A percentile compares a stretch with the other conserved stretches of the same genome.
phyloP scores from a whole-genome alignment of 805 yeast species.

The Wickerhamiella nectarea region DNA sequence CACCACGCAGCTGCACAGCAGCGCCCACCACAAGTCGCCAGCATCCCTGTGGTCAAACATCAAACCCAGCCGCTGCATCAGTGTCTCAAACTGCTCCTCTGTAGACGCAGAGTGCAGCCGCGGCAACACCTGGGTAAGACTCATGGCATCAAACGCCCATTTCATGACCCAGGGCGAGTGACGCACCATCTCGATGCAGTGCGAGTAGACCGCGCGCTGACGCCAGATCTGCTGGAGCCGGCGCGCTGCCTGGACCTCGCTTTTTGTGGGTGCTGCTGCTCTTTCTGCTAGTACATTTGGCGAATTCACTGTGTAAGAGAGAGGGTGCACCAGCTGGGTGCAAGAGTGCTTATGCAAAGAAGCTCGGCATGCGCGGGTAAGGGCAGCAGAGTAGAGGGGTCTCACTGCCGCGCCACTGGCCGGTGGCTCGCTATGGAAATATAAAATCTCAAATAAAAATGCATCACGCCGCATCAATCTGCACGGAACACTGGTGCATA shows the following conservation, averaged over 20 bases:
- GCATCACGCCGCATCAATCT: background rate
- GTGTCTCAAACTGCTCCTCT: background rate
- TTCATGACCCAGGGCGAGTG: background rate
- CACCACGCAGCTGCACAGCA: background rate
- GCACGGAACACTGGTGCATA: background rate
- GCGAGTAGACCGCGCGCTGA: background rate
- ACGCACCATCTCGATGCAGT: background rate
- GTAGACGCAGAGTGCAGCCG: background rate
- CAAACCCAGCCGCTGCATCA: background rate
- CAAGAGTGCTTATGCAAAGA: too few species aligned
- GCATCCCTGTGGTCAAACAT: background rate
- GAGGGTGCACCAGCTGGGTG: too few species aligned
- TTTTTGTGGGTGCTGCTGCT: too few species aligned
- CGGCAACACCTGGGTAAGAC: background rate
- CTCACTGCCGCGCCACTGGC: too few species aligned
- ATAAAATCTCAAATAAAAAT: too few species aligned
- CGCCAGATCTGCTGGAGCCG: background rate
- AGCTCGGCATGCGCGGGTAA: too few species aligned
- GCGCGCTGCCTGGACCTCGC: background rate
- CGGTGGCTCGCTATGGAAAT: too few species aligned
- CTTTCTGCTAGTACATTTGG: too few species aligned
- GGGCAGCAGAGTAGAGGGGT: too few species aligned
- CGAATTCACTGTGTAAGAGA: background rate
- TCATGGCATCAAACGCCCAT: background rate
- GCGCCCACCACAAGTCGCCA: background rate